Evolutionary conservation across 768 basidiomycete species (phyloP).

Genomic region (Russula virescens): DNA sequence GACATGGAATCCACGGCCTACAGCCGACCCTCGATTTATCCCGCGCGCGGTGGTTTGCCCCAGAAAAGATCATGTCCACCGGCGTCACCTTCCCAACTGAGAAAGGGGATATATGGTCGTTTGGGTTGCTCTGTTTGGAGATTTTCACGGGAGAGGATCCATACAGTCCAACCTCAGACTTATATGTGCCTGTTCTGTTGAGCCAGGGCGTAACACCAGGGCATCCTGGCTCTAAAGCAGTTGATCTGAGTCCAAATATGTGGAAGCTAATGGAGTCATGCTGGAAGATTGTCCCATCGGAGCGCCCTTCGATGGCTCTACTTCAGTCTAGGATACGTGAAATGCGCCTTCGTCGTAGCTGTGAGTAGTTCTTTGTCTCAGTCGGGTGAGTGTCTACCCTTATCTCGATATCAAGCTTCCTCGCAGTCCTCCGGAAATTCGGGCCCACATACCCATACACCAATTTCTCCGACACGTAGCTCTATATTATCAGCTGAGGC

Average conservation of each 20-base stretch:
- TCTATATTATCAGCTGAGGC: background rate
- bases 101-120: conserved; percentile 17
- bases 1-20: conserved; percentile 6
- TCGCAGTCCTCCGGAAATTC: background rate
- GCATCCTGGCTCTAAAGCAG: background rate
- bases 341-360: background rate
- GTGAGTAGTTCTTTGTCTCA: background rate
- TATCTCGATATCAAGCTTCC: background rate
- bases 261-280: conserved; percentile 18
- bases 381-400: background rate
- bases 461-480: too few relatives aligned
- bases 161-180: background rate
- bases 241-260: conserved; percentile 11
- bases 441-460: background rate
- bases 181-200: conserved; percentile 5
- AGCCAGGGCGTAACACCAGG: background rate
- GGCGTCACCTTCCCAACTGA: background rate
- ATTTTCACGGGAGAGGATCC: conserved; percentile 15
- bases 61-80: conserved; percentile 6
- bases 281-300: background rate
- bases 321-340: background rate
- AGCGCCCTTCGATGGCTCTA: conserved; percentile 6
- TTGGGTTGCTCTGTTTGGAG: conserved; percentile 16
- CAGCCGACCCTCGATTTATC: conserved; percentile 27
- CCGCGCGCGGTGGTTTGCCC: conserved; percentile 16